Base-by-base conservation (phyloP, 371 early-diverging fungal species). In the Lichtheimia hyalospora region DNA sequence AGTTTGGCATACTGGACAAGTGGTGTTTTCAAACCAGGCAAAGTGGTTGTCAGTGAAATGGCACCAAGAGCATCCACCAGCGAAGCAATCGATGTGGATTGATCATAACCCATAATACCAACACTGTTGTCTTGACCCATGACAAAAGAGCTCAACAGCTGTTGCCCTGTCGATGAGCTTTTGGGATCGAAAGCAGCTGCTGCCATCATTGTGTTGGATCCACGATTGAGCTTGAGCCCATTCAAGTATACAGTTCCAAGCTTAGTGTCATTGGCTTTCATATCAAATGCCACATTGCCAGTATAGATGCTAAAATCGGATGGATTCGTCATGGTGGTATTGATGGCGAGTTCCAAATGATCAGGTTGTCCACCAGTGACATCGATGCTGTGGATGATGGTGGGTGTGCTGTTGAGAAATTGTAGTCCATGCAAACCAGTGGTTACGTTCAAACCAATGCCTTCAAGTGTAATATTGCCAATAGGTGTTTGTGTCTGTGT, bases 311-410 rank as follows among this genome's bases (percentile, higher is more conserved):
- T 66, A 34, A 86, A 75, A 52, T 67, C 71, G 20, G 81, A 77
- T 23, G 86, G 88, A 62, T 85, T 87, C 60, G 46, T 52, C 76
- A 87, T 78, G 50, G 82, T 70, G 43, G 77, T 69, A 54, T 70
- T 68, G 52, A 85, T 77, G 23, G 75, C 69, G 52, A 87, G 69
- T 24, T 74, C 61, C 52, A 87, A 70, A 50, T 73, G 63, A 2
- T 71, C 60, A 23, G 70, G 23, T 4, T 70, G 58, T 46, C 88
- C 88, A 53, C 83, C 86, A 16, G 70, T 75, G 44, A 87, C 84
- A 49, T 81, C 80, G 56, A 87, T 51, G 43, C 71, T 66, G 63
- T 81, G 74, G 54, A 84, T 77, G 8, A 71, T 62, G 5, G 83
- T 74, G 20, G 85, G 83, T 5, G 80, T 64, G 34, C 77, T 73